Base-by-base conservation (phyloP, 2,329 filamentous ascomycete species). In the Penicillium corylophilum region DNA sequence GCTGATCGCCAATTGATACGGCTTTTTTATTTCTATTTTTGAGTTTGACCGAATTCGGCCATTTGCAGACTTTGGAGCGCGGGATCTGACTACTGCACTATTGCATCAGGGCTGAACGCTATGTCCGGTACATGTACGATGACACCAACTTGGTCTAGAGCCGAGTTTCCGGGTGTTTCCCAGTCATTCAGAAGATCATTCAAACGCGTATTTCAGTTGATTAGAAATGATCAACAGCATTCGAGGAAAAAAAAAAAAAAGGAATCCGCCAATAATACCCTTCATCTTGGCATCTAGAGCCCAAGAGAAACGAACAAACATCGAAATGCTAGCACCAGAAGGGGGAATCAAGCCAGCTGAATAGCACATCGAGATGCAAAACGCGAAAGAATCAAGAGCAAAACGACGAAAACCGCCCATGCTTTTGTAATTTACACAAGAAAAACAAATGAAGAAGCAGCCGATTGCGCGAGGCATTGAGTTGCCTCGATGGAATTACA, bases 371-470 rank as follows among this genome's bases (percentile, higher is more conserved):
- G 48, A 56, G 48, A 53, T 46, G 48, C 53, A 60, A 56, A 45
- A 53, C 47, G 43, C 45, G 56, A 54, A 46, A 50, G 13, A 24
- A 55, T 43, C 24, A 59, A 56, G 49, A 45, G 49, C 43, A 56
- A 61, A 55, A 53, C 44, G 40, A 62, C 56, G 48, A 62, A 57
- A 59, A 62, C 65, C 56, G 61, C 65, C 63, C 65, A 66, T 61
- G 63, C 67, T 67, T 68, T 68, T 69, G 56, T 70, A 69, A 63
- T 70, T 64, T 69, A 70, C 64, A 69, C 56, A 50, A 59, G 54
- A 52, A 18, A 51, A 54, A 42, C 18, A 18, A 28, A 44, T n/a
- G n/a, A n/a, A n/a, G n/a, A n/a, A n/a, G n/a, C n/a, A n/a, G n/a
- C n/a, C n/a, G n/a, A n/a, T n/a, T n/a, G n/a, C n/a, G n/a, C n/a